phyloP scores from a whole-genome alignment of 2,329 filamentous ascomycete species.

The Dactylellina drechsleri region DNA sequence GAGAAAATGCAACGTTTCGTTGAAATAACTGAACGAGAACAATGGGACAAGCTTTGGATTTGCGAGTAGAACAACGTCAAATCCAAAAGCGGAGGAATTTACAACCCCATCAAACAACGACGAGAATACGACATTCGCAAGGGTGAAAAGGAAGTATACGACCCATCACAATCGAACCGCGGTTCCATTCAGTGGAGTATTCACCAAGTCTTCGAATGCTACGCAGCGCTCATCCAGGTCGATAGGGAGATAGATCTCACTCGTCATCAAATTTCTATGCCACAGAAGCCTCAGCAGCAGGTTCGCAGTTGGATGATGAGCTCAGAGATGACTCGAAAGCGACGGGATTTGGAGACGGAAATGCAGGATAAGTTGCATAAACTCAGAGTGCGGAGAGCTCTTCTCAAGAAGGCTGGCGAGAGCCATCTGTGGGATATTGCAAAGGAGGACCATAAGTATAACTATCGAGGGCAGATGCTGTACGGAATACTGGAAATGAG shows the following conservation, averaged over 20 bases:
- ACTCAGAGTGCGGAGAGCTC: constrained; percentile 16
- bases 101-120: constrained; percentile 23
- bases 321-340: constrained; percentile 3
- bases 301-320: not conserved
- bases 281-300: not conserved
- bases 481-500: constrained; percentile 19
- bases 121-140: constrained; percentile 12
- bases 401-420: constrained; percentile 31
- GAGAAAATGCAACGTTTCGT: not conserved
- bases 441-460: constrained; percentile 21
- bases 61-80: constrained; percentile 19
- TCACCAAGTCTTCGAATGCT: constrained; percentile 44
- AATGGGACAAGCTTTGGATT: constrained; percentile 32
- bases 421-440: constrained; percentile 40
- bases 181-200: constrained; percentile 32
- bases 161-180: constrained; percentile 5
- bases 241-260: constrained; percentile 1
- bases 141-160: constrained; percentile 24
- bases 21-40: not conserved
- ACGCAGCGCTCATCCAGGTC: constrained; percentile 5
- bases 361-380: constrained; percentile 8
- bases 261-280: not conserved
- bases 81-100: constrained; percentile 1
- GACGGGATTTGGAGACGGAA: not conserved
- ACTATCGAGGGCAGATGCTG: constrained; percentile 29